Base-by-base conservation (phyloP, 2,329 filamentous ascomycete genomes). In the Lachnellula subtilissima region DNA sequence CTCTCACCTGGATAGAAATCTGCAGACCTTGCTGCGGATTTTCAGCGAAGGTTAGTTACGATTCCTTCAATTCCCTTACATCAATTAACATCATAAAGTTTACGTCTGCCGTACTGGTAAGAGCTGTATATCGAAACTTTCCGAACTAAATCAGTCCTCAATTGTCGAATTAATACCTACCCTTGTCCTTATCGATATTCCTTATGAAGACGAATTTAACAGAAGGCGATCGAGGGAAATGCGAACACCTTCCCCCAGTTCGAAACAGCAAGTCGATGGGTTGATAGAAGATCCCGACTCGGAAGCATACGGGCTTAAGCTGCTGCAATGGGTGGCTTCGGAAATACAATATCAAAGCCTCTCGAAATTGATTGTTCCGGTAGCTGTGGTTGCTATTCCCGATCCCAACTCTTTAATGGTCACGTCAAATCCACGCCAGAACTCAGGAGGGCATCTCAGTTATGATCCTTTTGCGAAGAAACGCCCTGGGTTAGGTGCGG, bases 181-280 rank as follows among this genome's bases (percentile, higher is more conserved):
- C 5, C 75, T 84, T 50, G 79, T 80, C 19, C 75, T 83, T 46
- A 74, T 82, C 63, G 78, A 81, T 65, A 74, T 82, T 37, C 75
- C 75, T 17, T 73, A 64, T 64, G 74, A 70, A 67, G 75, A 67
- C 65, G 72, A 62, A 66, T 68, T 62, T 35, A 57, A 56, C 35
- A 62, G 64, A 39, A 60, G 63, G 52, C 63, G 71, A 9, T 70
- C 71, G 19, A 59, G 67, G 36, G 66, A 68, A 19, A 56, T 65
- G 23, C 67, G 67, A 39, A 67, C 66, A 0, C 68, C 68, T 54
- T 71, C 63, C 49, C 70, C 56, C 36, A 69, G 51, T 48, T 68
- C 62, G 59, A 70, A 53, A 63, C 66, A 60, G 69, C 61, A 72
- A 69, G 28, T 73, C 72, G 62, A 78, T 71, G 61, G 57, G 35